phyloP scores from a whole-genome alignment of 768 basidiomycete genomes.

The Xanthoconium stramineum region DNA sequence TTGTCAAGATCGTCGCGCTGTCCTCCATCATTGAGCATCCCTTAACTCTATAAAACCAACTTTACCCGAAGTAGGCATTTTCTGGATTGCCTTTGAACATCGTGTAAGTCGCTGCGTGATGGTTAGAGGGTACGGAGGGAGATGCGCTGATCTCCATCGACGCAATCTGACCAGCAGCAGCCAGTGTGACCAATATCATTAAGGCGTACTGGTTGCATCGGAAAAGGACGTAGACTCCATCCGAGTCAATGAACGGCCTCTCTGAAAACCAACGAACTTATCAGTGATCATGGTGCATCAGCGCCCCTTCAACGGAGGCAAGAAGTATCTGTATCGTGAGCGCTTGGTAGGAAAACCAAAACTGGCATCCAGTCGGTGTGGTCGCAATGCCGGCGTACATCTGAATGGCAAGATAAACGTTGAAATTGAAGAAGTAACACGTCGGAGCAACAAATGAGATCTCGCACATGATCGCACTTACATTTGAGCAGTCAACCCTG shows the following conservation, averaged over 20 bases:
- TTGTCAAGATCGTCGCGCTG: conserved; percentile 19
- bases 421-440: conserved; percentile 12
- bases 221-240: conserved; percentile 22
- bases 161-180: conserved; percentile 7
- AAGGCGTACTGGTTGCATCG: not conserved
- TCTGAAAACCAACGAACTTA: not conserved
- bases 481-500: conserved; percentile 19
- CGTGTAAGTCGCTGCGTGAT: conserved; percentile 15
- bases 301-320: conserved; percentile 2
- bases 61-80: conserved; percentile 19
- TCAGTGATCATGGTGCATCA: conserved; percentile 23
- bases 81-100: conserved; percentile 7
- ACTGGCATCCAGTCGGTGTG: conserved; percentile 6
- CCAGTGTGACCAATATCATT: conserved; percentile 5
- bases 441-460: not conserved
- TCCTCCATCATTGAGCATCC: not conserved
- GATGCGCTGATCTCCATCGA: conserved; percentile 19
- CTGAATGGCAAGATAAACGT: conserved; percentile 17
- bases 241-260: not conserved
- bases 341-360: conserved; percentile 20
- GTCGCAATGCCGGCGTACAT: conserved; percentile 13
- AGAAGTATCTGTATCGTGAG: conserved; percentile 11
- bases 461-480: not conserved
- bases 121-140: not conserved
- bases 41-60: not conserved